Percentiles rank a stretch among this genome's conserved stretches.
phyloP scores from a whole-genome alignment of 2,329 filamentous ascomycete species.

The Colletotrichum echinochloae region DNA sequence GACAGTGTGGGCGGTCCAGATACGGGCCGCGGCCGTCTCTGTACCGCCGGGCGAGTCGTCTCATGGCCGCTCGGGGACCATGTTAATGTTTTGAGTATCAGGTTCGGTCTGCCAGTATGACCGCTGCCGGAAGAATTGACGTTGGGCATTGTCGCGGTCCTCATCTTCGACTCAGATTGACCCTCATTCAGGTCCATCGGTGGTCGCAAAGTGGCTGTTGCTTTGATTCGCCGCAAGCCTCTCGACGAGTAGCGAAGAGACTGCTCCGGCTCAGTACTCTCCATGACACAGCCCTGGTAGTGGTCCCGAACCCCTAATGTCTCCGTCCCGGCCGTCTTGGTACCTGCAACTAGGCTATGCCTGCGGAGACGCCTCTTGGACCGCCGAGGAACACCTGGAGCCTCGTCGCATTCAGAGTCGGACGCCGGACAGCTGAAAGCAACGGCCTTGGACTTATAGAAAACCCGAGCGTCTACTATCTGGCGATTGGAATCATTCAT shows the following conservation, averaged over 20 bases:
- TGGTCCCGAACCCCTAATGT: background rate
- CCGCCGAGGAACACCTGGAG: background rate
- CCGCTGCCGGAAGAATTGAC: background rate
- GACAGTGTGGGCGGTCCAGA: background rate
- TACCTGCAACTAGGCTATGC: background rate
- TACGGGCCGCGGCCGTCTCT: background rate
- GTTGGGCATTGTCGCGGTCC: background rate
- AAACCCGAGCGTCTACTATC: no score
- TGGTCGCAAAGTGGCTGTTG: slow-evolving; percentile 2
- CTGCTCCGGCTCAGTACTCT: background rate
- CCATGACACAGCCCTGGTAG: background rate
- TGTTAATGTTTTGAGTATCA: background rate
- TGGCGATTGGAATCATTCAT: background rate
- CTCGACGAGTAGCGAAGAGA: background rate
- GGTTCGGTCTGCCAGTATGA: background rate
- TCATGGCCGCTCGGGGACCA: background rate
- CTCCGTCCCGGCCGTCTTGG: no score
- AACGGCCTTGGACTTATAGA: background rate
- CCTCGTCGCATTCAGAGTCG: slow-evolving; percentile 5
- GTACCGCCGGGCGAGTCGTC: background rate
- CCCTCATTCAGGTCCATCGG: background rate
- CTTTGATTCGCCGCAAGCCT: slow-evolving; percentile 23
- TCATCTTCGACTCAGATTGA: background rate
- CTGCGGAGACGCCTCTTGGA: slow-evolving; percentile 2
- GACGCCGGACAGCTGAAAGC: background rate